Evolutionary conservation across 2,329 filamentous ascomycete genomes (phyloP), one percentile per base, ranked within the genome.

Genomic region (Lachnellula hyalina): DNA sequence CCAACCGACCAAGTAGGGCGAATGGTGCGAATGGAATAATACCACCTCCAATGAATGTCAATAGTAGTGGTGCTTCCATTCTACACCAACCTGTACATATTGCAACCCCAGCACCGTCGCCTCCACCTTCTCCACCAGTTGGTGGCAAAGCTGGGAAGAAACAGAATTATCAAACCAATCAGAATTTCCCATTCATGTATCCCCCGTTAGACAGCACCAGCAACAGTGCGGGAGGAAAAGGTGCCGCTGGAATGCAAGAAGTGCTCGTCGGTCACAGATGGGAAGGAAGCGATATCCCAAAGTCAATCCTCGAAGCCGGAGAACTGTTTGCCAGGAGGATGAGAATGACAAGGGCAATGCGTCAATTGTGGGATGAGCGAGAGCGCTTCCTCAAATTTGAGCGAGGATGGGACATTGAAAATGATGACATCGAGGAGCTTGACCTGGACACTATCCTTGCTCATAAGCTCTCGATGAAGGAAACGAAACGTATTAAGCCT

Each of bases 111-210:
- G 93, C 92, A 0, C 94, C 94, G 1, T 99, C 94, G 0, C 94
- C 94, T 23, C 94, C 94, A 0, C 94, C 94, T 1, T 96, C 93
- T 1, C 94, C 94, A 0, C 80, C 77, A 9, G 86, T 87, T 35
- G 92, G 91, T 25, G 91, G 91, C 0, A 99, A 97, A 71, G 90
- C 89, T 51, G 92, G 88, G 0, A 99, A 99, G 77, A 99, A 99
- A 69, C 94, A 99, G 67, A 99, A 97, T 64, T 99, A 99, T 66
- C 94, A 99, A 71, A 99, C 94, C 0, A 99, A 99, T 67, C 94
- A 99, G 65, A 94, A 96, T 68, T 97, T 99, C 61, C 94, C 94
- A 0, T 97, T 99, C 68, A 85, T 99, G 74, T 99, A 99, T 64
- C 94, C 94, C 2, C 94, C 94, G 1, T 76, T 96, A 17, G 93